Percentiles rank a stretch among this genome's conserved stretches.
These are phyloP conservation scores for Penicillium steckii DNA, from an alignment of 495 filamentous ascomycete genomes.

Conservation along the genomic window DNA sequence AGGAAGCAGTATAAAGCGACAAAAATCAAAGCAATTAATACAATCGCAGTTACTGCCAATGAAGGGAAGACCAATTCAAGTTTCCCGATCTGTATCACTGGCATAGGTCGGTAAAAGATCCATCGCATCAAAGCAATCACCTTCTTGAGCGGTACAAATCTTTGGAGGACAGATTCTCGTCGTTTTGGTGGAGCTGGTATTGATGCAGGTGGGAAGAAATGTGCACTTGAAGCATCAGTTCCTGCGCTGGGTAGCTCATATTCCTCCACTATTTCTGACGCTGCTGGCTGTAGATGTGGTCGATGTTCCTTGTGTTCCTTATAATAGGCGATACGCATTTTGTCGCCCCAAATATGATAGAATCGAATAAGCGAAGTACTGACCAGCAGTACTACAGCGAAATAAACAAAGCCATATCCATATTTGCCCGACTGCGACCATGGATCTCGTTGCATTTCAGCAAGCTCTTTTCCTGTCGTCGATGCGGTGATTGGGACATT, in stretches of 20 bases:
- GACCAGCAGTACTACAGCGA: slow-evolving; percentile 68
- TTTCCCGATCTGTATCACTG: slow-evolving; percentile 60
- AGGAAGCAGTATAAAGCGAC: slow-evolving; percentile 79
- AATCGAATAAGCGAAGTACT: slow-evolving; percentile 62
- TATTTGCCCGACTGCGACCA: slow-evolving; percentile 84
- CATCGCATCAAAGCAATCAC: slow-evolving; percentile 74
- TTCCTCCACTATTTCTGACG: slow-evolving; percentile 57
- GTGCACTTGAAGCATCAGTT: slow-evolving; percentile 63
- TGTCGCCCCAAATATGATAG: slow-evolving; percentile 86
- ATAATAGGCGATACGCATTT: slow-evolving; percentile 78
- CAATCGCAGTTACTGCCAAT: slow-evolving; percentile 63
- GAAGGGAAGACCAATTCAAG: slow-evolving; percentile 73
- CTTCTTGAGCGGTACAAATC: slow-evolving; percentile 69
- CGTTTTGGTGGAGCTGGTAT: slow-evolving; percentile 44
- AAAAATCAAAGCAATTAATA: slow-evolving; percentile 64
- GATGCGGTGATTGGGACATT: slow-evolving; percentile 67
- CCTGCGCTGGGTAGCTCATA: slow-evolving; percentile 66
- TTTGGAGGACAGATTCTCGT: slow-evolving; percentile 67
- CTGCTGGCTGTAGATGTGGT: slow-evolving; percentile 48
- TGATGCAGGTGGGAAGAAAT: slow-evolving; percentile 69
- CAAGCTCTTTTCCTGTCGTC: slow-evolving; percentile 66
- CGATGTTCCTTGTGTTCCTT: slow-evolving; percentile 79
- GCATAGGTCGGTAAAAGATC: slow-evolving; percentile 83
- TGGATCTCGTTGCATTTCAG: slow-evolving; percentile 74
- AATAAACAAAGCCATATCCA: slow-evolving; percentile 84